Conservation (phyloP, 148 eudicot species). For the Gaultheria prostrata region DNA sequence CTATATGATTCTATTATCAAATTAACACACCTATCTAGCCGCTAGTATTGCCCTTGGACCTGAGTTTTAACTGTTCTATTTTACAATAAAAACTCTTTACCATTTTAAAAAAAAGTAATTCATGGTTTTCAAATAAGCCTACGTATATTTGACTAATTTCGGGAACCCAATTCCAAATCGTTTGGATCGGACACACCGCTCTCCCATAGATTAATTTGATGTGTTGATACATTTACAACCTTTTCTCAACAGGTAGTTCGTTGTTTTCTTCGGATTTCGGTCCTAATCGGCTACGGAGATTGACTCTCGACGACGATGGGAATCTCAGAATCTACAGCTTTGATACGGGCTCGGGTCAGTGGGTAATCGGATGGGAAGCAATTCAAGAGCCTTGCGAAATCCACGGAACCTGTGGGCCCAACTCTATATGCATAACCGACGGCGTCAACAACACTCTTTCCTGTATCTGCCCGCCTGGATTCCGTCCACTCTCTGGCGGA, state of each 20-base stretch:
- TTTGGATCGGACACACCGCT: no score
- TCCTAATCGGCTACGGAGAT: conserved; percentile 33
- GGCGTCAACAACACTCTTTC: conserved; percentile 25
- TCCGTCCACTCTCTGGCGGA: neutral
- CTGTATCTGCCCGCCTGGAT: conserved; percentile 79
- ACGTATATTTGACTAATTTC: no score
- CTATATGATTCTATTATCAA: no score
- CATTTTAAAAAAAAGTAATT: no score
- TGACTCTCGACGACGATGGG: conserved; percentile 64
- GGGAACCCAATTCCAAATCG: no score
- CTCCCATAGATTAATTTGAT: no score
- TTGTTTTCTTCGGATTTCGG: conserved; percentile 45
- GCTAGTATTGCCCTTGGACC: no score
- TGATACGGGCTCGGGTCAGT: conserved; percentile 22
- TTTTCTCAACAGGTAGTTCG: conserved; percentile 14
- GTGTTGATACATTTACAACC: neutral
- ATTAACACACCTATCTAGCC: no score
- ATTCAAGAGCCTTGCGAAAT: conserved; percentile 40
- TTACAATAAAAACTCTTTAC: no score
- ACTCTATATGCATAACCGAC: conserved; percentile 52
- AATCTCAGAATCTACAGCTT: conserved; percentile 54
- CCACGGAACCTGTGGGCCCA: conserved; percentile 64
- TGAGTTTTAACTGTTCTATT: no score
- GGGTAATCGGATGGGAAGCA: conserved; percentile 63
- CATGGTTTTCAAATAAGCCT: no score